A percentile compares a stretch with the other conserved stretches of the same genome.
phyloP scores from a whole-genome alignment of 2,329 filamentous ascomycete species.

The Talaromyces amestolkiae region DNA sequence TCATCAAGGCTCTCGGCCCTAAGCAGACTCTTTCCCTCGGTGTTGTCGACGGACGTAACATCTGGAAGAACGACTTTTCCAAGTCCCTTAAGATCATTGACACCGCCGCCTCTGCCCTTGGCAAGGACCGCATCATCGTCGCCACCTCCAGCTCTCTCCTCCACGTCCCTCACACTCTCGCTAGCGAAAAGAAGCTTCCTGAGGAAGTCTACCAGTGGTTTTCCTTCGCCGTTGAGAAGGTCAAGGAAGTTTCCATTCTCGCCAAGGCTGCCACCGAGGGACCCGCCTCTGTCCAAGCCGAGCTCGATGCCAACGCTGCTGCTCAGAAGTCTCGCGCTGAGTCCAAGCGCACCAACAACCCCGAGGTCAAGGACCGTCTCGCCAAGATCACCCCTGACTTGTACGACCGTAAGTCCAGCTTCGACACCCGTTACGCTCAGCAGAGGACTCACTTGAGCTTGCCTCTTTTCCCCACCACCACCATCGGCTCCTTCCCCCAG shows the following conservation, averaged over 20 bases:
- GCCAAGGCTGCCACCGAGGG: constrained; percentile 96
- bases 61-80: constrained; percentile 99
- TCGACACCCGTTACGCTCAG: constrained; percentile 77
- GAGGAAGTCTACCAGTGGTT: constrained; percentile 96
- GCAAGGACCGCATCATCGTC: constrained; percentile 95
- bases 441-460: constrained; percentile 93
- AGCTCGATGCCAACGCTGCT: constrained; percentile 96
- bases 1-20: constrained; percentile 76
- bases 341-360: constrained; percentile 94
- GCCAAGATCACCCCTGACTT: constrained; percentile 75
- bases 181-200: constrained; percentile 97
- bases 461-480: constrained; percentile 97
- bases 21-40: constrained; percentile 90
- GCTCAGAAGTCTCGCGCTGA: constrained; percentile 86
- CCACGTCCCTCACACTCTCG: constrained; percentile 96
- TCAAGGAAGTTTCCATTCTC: constrained; percentile 82
- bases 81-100: constrained; percentile 87
- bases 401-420: constrained; percentile 91
- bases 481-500: constrained; percentile 98
- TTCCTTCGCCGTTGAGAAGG: constrained; percentile 96
- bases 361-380: constrained; percentile 95
- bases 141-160: constrained; percentile 96
- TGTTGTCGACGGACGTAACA: constrained; percentile 98
- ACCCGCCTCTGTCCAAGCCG: constrained; percentile 76
- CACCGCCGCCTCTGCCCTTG: constrained; percentile 88